Evolutionary conservation across 129 eudicot genomes (phyloP).

Genomic region (Centella asiatica): DNA sequence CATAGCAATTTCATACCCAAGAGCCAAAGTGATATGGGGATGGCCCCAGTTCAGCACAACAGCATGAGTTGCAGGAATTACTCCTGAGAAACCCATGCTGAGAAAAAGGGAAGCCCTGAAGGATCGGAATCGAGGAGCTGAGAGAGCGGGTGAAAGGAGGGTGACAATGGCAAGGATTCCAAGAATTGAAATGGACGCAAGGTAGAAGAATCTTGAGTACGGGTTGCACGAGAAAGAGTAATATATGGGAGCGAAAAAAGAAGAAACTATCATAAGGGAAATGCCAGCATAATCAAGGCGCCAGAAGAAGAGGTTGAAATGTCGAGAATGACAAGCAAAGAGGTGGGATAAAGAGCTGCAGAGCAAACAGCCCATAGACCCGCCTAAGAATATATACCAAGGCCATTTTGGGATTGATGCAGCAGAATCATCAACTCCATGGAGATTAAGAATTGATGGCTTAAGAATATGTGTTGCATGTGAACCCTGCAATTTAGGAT

Average conservation of each 20-base stretch:
- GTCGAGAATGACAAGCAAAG: conserved; percentile 70
- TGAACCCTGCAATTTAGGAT: conserved; percentile 62
- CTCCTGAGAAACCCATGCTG: conserved; percentile 84
- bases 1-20: conserved; percentile 64
- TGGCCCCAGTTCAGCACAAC: conserved; percentile 40
- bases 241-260: conserved; percentile 88
- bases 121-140: conserved; percentile 53
- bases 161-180: conserved; percentile 58
- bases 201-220: conserved; percentile 51
- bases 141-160: conserved; percentile 73
- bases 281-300: conserved; percentile 86
- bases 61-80: conserved; percentile 80
- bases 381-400: conserved; percentile 71
- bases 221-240: conserved; percentile 70
- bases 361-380: conserved; percentile 78
- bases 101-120: conserved; percentile 69
- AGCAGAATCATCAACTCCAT: conserved; percentile 12
- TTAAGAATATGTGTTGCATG: conserved; percentile 28
- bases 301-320: conserved; percentile 71
- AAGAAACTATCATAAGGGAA: conserved; percentile 82
- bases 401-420: conserved; percentile 75
- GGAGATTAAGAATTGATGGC: conserved; percentile 31
- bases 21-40: conserved; percentile 39
- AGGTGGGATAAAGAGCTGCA: conserved; percentile 85
- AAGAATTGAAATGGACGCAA: conserved; percentile 49